A percentile compares a stretch with the other conserved stretches of the same genome.
phyloP scores from a whole-genome alignment of 495 filamentous ascomycete species.

The Aspergillus coremiiformis region DNA sequence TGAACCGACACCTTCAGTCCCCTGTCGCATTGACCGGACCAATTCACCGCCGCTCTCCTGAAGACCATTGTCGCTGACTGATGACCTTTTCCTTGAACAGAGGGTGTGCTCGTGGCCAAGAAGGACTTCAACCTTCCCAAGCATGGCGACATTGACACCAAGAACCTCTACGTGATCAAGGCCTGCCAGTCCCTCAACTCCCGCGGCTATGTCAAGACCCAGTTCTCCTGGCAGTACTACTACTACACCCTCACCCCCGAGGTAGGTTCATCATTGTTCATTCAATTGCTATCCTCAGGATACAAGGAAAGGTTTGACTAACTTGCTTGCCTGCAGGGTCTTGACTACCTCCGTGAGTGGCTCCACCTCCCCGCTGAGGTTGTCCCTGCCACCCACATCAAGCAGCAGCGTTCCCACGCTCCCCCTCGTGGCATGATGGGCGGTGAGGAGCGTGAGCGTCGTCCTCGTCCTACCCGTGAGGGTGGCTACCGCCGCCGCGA shows the following conservation, averaged over 20 bases:
- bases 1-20: slow-evolving; percentile 21
- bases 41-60: not conserved
- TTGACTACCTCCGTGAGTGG: slow-evolving; percentile 99
- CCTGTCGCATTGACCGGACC: not conserved
- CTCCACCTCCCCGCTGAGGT: slow-evolving; percentile 99
- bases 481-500: slow-evolving; percentile 88
- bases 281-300: not conserved
- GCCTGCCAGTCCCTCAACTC: slow-evolving; percentile 95
- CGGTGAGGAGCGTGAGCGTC: slow-evolving; percentile 78
- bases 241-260: slow-evolving; percentile 99
- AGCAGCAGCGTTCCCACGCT: slow-evolving; percentile 98
- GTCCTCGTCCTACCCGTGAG: slow-evolving; percentile 78
- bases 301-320: not conserved
- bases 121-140: slow-evolving; percentile 95
- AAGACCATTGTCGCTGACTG: slow-evolving; percentile 15
- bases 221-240: slow-evolving; percentile 99
- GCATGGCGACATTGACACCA: slow-evolving; percentile 92
- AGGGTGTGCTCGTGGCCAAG: slow-evolving; percentile 98
- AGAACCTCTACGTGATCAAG: slow-evolving; percentile 98
- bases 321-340: slow-evolving; percentile 46
- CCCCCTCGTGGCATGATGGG: slow-evolving; percentile 98
- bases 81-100: slow-evolving; percentile 34
- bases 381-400: slow-evolving; percentile 98
- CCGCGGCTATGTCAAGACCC: slow-evolving; percentile 96
- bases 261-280: slow-evolving; percentile 22